Evolutionary conservation across 768 basidiomycete species (phyloP), one percentile per base, ranked within the genome.

Genomic region (Tulasnella sp.): DNA sequence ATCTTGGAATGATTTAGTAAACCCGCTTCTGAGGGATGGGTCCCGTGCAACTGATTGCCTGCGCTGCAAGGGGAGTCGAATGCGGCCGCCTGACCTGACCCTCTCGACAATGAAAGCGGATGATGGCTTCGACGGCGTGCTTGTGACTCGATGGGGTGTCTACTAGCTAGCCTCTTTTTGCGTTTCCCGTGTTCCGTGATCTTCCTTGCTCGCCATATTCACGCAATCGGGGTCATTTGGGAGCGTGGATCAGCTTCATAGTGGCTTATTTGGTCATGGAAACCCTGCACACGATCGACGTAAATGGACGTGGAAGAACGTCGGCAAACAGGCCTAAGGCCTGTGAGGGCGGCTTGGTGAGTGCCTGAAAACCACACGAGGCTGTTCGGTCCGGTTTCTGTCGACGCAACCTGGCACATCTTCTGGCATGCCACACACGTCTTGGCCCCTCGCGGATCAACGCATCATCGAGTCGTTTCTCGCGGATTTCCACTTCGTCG

Each of bases 1-100:
- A 68, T 68, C 27, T 14, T 36, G 62, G 62, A 27, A 36, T 68
- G n/a, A 58, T 27, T 27, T 68, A 18, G 62, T 18, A 68, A 27
- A 68, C 8, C 62, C 62, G 62, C 62, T 68, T 68, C 62, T 68
- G 62, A 27, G 24, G 31, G 31, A 31, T 36, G 31, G 62, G 62
- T 68, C 62, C 62, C 62, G 62, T 68, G 62, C 62, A 68, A 68
- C 62, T 68, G 62, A 68, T 68, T 68, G 62, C 62, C 62, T 68
- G 34, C 31, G 31, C 62, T 68, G 62, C 27, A 68, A 5, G 27
- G 62, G 31, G 34, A 68, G 27, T 68, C 62, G 62, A 68, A 36
- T 16, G 34, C 62, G 62, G 62, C 62, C 62, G 62, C 62, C 62
- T 68, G 62, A 68, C 62, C 62, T 68, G 62, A 68, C 62, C 62